These are phyloP conservation scores for Aspergillus floridensis DNA, from an alignment of 2,329 filamentous ascomycete species.

Conservation along the genomic window DNA sequence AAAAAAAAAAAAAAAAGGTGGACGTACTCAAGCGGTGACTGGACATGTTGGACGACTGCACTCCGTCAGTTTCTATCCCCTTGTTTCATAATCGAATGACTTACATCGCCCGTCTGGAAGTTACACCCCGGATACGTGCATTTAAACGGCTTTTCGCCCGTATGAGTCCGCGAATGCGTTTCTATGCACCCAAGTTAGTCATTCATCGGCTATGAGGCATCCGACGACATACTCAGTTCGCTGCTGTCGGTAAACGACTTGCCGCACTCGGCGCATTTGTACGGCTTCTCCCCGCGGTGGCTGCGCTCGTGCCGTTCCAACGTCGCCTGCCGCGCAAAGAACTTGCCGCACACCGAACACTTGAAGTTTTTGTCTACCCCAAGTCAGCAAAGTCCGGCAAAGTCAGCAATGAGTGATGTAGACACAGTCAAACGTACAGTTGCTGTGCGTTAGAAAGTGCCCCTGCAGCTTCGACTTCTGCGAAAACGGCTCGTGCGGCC, in stretches of 20 bases:
- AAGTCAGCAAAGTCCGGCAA: background rate
- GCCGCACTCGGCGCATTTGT: slow-evolving; percentile 40
- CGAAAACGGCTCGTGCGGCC: slow-evolving; percentile 44
- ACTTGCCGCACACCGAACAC: slow-evolving; percentile 42
- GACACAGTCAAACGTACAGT: slow-evolving; percentile 30
- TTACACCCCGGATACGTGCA: slow-evolving; percentile 44
- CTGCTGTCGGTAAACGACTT: slow-evolving; percentile 47
- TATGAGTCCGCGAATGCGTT: slow-evolving; percentile 45
- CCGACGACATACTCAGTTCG: slow-evolving; percentile 36
- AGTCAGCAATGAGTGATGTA: slow-evolving; percentile 2
- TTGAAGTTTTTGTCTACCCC: slow-evolving; percentile 41
- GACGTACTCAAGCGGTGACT: slow-evolving; percentile 45
- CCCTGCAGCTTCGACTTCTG: slow-evolving; percentile 47
- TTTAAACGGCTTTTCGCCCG: slow-evolving; percentile 45
- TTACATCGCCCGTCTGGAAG: slow-evolving; percentile 45
- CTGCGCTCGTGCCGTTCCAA: slow-evolving; percentile 45
- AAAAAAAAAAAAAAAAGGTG: too few relatives aligned
- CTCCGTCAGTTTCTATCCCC: background rate
- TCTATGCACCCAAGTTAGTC: slow-evolving; percentile 30
- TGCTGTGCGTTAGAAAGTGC: slow-evolving; percentile 46
- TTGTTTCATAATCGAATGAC: slow-evolving; percentile 3
- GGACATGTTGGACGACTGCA: slow-evolving; percentile 29
- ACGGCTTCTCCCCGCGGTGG: slow-evolving; percentile 45
- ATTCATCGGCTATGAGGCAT: too few relatives aligned
- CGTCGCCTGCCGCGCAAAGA: slow-evolving; percentile 44